These are phyloP conservation scores for Fusarium sp. DNA, from an alignment of 2,329 filamentous ascomycete species.

Conservation along the genomic window DNA sequence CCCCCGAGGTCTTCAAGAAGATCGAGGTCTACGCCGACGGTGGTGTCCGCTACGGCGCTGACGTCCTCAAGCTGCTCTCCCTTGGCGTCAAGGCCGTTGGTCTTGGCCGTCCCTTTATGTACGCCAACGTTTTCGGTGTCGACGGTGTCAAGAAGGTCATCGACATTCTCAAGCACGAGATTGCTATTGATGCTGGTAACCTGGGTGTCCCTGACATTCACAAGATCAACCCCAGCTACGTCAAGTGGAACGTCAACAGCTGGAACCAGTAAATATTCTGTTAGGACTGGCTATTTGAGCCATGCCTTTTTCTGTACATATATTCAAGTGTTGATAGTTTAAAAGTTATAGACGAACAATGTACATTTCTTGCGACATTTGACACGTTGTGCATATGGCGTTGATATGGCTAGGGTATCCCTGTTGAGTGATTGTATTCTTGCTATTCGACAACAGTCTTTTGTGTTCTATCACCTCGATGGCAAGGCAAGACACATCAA, in stretches of 20 bases:
- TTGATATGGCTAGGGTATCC: not conserved
- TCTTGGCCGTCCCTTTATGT: slow-evolving; percentile 61
- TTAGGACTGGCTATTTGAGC: not conserved
- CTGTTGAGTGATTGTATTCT: not conserved
- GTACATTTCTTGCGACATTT: slow-evolving; percentile 1
- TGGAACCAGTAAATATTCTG: slow-evolving; percentile 34
- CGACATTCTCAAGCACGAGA: slow-evolving; percentile 58
- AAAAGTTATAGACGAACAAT: slow-evolving; percentile 14
- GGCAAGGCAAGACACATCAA: not conserved
- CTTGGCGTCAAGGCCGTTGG: slow-evolving; percentile 56
- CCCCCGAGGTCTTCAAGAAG: slow-evolving; percentile 51
- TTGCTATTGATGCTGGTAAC: slow-evolving; percentile 55
- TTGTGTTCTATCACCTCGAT: not conserved
- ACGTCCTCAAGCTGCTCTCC: slow-evolving; percentile 54
- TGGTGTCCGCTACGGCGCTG: slow-evolving; percentile 54
- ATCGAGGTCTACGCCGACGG: slow-evolving; percentile 53
- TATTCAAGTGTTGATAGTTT: slow-evolving; percentile 37
- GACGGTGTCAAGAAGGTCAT: slow-evolving; percentile 57
- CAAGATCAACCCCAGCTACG: slow-evolving; percentile 45
- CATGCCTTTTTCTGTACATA: slow-evolving; percentile 6
- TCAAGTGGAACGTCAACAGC: slow-evolving; percentile 42
- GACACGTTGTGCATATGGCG: not conserved
- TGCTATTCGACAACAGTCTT: not conserved
- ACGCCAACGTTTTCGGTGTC: slow-evolving; percentile 59
- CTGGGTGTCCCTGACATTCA: slow-evolving; percentile 52